A percentile compares a stretch with the other conserved stretches of the same genome.
Evolutionary conservation across 345 rosid genomes (phyloP).

Genomic region (Citrus glauca): DNA sequence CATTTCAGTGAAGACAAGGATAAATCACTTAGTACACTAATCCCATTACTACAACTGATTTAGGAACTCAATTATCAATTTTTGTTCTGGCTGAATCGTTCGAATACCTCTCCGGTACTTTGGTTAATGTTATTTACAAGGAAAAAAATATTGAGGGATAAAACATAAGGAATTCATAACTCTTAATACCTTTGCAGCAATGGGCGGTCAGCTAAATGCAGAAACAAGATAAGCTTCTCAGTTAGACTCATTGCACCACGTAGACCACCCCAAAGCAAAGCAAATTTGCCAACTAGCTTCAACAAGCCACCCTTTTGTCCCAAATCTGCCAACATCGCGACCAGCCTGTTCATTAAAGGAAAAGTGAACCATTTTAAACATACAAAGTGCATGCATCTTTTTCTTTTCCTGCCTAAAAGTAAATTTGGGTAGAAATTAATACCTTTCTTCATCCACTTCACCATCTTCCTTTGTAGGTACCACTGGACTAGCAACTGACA

Average conservation of each 20-base stretch:
- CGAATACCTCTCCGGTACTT: neutral
- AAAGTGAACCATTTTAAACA: constrained; percentile 11
- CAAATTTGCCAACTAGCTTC: constrained; percentile 83
- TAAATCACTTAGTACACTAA: neutral
- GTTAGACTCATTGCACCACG: constrained; percentile 97
- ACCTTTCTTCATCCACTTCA: constrained; percentile 95
- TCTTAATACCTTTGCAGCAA: constrained; percentile 66
- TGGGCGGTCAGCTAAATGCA: constrained; percentile 76
- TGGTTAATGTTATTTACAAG: neutral
- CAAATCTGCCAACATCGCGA: constrained; percentile 74
- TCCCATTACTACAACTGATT: neutral
- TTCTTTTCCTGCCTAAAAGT: neutral
- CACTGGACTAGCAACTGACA: constrained; percentile 93
- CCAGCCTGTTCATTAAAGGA: constrained; percentile 55
- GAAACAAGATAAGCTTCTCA: constrained; percentile 67
- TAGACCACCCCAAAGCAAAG: constrained; percentile 99
- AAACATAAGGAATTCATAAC: neutral
- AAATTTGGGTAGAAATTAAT: neutral
- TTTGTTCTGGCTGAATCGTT: neutral
- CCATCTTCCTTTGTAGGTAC: constrained; percentile 93
- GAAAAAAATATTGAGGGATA: neutral
- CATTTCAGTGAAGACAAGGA: neutral
- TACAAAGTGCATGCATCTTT: neutral
- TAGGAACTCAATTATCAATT: too few species aligned
- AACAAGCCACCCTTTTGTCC: constrained; percentile 95